These are phyloP conservation scores for Candida morakotiae DNA, from an alignment of 805 yeast genomes.

Conservation along the genomic window DNA sequence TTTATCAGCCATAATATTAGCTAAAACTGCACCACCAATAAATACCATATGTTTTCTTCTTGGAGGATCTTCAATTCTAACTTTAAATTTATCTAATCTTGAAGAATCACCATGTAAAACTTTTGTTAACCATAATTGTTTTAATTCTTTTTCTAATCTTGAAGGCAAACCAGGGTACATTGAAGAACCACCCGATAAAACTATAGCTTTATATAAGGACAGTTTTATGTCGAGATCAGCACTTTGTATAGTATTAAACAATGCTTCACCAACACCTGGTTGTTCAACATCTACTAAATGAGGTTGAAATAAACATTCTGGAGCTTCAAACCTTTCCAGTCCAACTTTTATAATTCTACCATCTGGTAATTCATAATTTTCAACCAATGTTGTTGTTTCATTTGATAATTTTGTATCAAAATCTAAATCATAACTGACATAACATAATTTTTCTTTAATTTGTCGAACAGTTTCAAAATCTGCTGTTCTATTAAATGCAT, in stretches of 20 bases:
- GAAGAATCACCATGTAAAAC: constrained; percentile 85
- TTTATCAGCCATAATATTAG: constrained; percentile 96
- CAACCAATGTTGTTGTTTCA: constrained; percentile 94
- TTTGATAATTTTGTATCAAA: constrained; percentile 82
- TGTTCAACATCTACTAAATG: constrained; percentile 92
- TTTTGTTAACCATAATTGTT: constrained; percentile 90
- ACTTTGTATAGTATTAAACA: constrained; percentile 88
- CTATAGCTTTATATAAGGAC: constrained; percentile 85
- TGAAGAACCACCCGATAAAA: constrained; percentile 94
- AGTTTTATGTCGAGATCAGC: constrained; percentile 94
- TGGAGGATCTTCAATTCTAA: constrained; percentile 97
- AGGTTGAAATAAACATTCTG: constrained; percentile 96
- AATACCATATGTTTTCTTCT: constrained; percentile 98
- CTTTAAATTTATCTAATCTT: constrained; percentile 87
- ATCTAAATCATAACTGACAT: constrained; percentile 90
- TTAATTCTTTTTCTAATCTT: constrained; percentile 89
- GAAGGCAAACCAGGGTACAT: constrained; percentile 99
- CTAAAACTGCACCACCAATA: constrained; percentile 97
- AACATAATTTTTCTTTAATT: constrained; percentile 93
- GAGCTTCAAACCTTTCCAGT: constrained; percentile 93
- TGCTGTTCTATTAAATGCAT: constrained; percentile 96
- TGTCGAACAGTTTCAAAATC: constrained; percentile 98
- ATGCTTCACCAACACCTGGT: constrained; percentile 91
- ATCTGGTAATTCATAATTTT: constrained; percentile 90
- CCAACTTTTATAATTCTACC: constrained; percentile 93